Evolutionary conservation across 768 basidiomycete genomes (phyloP).

Genomic region (Leccinum imitatum): DNA sequence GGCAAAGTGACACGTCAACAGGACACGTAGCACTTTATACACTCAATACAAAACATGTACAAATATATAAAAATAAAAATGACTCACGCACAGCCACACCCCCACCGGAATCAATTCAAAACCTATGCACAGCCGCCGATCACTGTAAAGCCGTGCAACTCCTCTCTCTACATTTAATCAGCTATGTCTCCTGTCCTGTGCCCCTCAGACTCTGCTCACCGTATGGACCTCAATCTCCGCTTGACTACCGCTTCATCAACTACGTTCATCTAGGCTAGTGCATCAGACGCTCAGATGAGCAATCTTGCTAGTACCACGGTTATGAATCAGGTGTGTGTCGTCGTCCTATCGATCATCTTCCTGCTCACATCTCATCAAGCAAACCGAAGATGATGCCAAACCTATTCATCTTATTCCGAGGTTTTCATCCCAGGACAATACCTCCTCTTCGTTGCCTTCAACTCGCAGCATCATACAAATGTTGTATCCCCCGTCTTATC

Average conservation of each 20-base stretch:
- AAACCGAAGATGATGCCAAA: background rate
- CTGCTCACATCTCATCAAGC: conserved; percentile 18
- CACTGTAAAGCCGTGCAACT: background rate
- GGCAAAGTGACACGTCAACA: conserved; percentile 24
- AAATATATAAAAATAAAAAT: conserved; percentile 25
- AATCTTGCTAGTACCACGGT: background rate
- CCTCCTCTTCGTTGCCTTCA: conserved; percentile 16
- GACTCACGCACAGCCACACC: background rate
- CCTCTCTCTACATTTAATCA: background rate
- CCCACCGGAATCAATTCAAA: background rate
- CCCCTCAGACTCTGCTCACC: conserved; percentile 3
- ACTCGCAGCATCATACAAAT: conserved; percentile 25
- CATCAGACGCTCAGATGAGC: background rate
- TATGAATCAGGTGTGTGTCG: conserved; percentile 1
- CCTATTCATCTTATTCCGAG: background rate
- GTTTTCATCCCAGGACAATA: background rate
- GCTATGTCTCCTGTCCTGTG: background rate
- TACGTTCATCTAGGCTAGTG: background rate
- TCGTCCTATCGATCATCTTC: background rate
- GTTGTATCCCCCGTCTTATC: conserved; percentile 27
- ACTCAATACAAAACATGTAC: conserved; percentile 13
- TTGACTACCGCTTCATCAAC: background rate
- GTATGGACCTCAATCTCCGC: background rate
- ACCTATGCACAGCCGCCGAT: background rate
- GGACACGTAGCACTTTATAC: conserved; percentile 35